A percentile compares a stretch with the other conserved stretches of the same genome.
phyloP scores from a whole-genome alignment of 1,284 basidiomycete species.

The Austroboletus niveus region DNA sequence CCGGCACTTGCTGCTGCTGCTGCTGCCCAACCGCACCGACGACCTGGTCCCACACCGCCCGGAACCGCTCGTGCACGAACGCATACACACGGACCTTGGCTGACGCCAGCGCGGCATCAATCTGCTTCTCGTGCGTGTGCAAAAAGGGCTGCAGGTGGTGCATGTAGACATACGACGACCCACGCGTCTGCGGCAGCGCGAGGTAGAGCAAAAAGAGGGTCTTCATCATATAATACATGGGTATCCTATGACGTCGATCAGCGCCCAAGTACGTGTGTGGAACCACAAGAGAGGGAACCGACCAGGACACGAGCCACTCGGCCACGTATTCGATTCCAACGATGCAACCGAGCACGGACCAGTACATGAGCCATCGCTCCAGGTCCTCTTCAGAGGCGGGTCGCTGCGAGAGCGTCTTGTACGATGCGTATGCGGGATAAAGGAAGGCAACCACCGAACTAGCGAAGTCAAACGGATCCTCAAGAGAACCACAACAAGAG shows the following conservation, averaged over 20 bases:
- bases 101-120: constrained; percentile 72
- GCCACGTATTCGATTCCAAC: constrained; percentile 73
- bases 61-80: constrained; percentile 63
- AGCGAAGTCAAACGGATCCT: constrained; percentile 6
- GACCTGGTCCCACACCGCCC: constrained; percentile 61
- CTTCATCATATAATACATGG: constrained; percentile 85
- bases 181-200: constrained; percentile 85
- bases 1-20: constrained; percentile 13
- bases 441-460: constrained; percentile 72
- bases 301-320: constrained; percentile 85
- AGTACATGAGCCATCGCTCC: constrained; percentile 89
- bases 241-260: constrained; percentile 57
- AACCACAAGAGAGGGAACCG: constrained; percentile 25
- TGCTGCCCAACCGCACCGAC: constrained; percentile 45
- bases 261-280: constrained; percentile 4
- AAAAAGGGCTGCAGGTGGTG: constrained; percentile 80
- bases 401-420: constrained; percentile 78
- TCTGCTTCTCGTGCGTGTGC: constrained; percentile 70
- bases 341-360: constrained; percentile 81
- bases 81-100: constrained; percentile 57
- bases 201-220: constrained; percentile 85
- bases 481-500: neutral
- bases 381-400: constrained; percentile 77
- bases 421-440: constrained; percentile 84
- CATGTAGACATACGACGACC: constrained; percentile 78